phyloP scores from a whole-genome alignment of 176 grass and related monocot species.

The Tillandsia leiboldiana region DNA sequence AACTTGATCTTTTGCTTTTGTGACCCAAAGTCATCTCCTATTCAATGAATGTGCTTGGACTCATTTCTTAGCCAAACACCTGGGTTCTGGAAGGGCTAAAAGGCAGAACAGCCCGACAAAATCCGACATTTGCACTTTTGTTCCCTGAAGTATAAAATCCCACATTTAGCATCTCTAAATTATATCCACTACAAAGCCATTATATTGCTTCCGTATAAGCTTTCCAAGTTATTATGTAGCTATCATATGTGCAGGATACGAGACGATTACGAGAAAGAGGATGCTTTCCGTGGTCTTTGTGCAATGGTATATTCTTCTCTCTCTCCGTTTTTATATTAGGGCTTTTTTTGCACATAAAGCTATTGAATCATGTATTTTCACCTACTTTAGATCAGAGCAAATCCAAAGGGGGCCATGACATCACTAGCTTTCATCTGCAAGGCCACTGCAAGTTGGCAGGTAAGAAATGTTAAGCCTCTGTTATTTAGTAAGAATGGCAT shows the following conservation, averaged over 20 bases:
- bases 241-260: slow-evolving; percentile 54
- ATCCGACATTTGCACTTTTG: no score
- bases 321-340: not conserved
- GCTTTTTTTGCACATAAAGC: slow-evolving; percentile 1
- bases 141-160: no score
- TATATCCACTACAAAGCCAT: not conserved
- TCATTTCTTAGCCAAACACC: not conserved
- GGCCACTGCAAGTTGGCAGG: slow-evolving; percentile 89
- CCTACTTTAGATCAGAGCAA: slow-evolving; percentile 54
- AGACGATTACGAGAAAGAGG: slow-evolving; percentile 99
- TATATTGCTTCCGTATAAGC: not conserved
- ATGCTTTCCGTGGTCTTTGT: slow-evolving; percentile 85
- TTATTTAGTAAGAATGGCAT: not conserved
- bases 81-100: not conserved
- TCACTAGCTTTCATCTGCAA: slow-evolving; percentile 65
- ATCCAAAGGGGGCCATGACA: slow-evolving; percentile 50
- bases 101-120: no score
- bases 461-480: slow-evolving; percentile 23
- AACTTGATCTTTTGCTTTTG: no score
- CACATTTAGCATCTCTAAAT: no score
- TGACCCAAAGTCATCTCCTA: no score
- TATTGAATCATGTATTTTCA: slow-evolving; percentile 1
- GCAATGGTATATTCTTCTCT: slow-evolving; percentile 51
- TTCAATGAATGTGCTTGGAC: not conserved
- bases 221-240: not conserved